Conservation (phyloP, 2,329 filamentous ascomycete species). For the Colletotrichum lindemuthianum region DNA sequence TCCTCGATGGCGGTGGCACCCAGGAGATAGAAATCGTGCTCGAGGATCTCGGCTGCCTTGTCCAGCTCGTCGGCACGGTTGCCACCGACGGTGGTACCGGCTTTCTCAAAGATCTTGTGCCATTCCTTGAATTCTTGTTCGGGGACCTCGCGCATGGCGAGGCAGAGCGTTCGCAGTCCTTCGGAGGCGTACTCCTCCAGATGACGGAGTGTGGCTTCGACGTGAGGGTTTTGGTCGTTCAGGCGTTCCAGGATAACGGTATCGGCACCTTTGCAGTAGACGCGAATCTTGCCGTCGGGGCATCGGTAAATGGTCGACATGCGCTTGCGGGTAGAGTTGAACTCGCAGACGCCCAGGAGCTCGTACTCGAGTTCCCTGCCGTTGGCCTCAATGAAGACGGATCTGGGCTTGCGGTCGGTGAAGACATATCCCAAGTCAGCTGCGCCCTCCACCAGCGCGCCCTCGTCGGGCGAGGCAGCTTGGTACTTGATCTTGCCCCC, state of each 20-base stretch:
- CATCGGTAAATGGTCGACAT: constrained; percentile 99
- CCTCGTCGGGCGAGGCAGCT: constrained; percentile 96
- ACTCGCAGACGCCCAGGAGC: constrained; percentile 95
- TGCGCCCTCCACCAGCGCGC: constrained; percentile 94
- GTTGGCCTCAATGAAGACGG: constrained; percentile 83
- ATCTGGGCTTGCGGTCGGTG: constrained; percentile 85
- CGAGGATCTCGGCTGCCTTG: constrained; percentile 95
- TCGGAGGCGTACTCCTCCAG: constrained; percentile 99
- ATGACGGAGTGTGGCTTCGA: constrained; percentile 90
- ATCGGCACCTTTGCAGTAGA: constrained; percentile 96
- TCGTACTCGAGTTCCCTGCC: constrained; percentile 85
- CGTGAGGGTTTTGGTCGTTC: constrained; percentile 82
- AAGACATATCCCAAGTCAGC: constrained; percentile 88
- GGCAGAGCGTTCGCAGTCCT: constrained; percentile 90
- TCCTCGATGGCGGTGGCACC: constrained; percentile 98
- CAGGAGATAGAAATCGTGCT: constrained; percentile 89
- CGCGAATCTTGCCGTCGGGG: constrained; percentile 92
- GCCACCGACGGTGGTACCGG: constrained; percentile 88
- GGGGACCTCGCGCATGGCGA: constrained; percentile 92
- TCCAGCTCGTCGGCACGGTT: constrained; percentile 95
- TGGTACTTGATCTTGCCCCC: constrained; percentile 92
- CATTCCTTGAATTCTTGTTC: constrained; percentile 91
- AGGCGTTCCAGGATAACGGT: constrained; percentile 96
- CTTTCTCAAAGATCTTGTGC: constrained; percentile 86
- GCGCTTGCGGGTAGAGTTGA: constrained; percentile 96